Evolutionary conservation across 2,329 filamentous ascomycete genomes (phyloP).

Genomic region (Paracoccidioides brasiliensis): DNA sequence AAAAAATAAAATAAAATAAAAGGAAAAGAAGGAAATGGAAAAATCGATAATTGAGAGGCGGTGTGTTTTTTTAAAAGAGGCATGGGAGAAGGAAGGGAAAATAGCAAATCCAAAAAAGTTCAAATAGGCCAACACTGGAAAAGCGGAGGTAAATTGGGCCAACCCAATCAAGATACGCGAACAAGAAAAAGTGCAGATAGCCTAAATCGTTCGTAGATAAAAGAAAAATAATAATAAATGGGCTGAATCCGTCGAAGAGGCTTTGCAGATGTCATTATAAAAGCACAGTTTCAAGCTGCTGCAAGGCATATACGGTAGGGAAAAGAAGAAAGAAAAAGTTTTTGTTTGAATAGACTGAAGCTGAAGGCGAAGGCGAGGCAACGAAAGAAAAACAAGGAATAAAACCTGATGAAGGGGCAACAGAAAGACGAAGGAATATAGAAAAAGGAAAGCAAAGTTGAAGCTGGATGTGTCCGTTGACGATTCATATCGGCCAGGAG

Average conservation of each 20-base stretch:
- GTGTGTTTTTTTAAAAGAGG: too few relatives aligned
- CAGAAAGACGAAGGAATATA: background rate
- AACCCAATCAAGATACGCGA: too few relatives aligned
- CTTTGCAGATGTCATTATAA: background rate
- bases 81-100: too few relatives aligned
- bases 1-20: background rate
- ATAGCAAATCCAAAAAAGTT: too few relatives aligned
- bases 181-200: too few relatives aligned
- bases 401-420: background rate
- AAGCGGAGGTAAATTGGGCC: too few relatives aligned
- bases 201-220: background rate
- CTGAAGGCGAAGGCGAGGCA: background rate
- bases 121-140: too few relatives aligned
- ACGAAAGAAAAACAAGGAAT: background rate
- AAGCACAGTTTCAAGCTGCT: background rate
- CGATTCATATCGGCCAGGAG: background rate
- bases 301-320: background rate
- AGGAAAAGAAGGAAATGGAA: background rate
- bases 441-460: background rate
- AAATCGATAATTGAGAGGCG: background rate
- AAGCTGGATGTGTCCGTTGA: background rate
- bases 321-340: background rate
- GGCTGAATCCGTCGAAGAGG: background rate
- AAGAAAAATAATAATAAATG: background rate
- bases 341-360: background rate